Evolutionary conservation across 345 rosid genomes (phyloP).

Genomic region (Combretum micranthum): DNA sequence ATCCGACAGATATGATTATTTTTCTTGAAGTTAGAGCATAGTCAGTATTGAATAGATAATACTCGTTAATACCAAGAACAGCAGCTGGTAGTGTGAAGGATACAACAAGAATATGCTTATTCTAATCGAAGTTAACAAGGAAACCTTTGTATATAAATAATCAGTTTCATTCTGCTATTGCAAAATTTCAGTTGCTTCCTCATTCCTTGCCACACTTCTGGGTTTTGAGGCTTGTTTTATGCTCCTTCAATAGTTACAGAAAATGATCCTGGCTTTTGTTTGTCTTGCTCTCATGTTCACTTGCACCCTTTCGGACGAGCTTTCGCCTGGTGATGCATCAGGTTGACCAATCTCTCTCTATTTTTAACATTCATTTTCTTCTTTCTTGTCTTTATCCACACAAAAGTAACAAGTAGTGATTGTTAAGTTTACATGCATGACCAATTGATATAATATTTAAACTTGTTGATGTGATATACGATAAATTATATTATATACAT

Average conservation of each 20-base stretch:
- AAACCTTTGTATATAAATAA: slow-evolving; percentile 14
- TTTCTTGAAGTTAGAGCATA: no score
- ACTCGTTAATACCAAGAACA: not conserved
- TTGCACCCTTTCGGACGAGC: not conserved
- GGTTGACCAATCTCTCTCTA: no score
- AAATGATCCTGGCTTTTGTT: slow-evolving; percentile 7
- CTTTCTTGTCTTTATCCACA: no score
- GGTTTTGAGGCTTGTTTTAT: not conserved
- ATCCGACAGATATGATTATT: no score
- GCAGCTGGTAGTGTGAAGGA: slow-evolving; percentile 14
- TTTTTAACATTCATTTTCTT: no score
- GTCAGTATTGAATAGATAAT: not conserved
- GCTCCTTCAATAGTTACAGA: no score
- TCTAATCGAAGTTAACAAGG: slow-evolving; percentile 11
- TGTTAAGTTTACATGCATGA: no score
- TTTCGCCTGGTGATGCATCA: not conserved
- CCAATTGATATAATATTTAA: no score
- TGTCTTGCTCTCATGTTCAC: slow-evolving; percentile 8
- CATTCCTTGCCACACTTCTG: not conserved
- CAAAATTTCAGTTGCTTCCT: slow-evolving; percentile 17
- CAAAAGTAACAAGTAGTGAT: no score
- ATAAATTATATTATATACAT: no score
- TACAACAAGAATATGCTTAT: slow-evolving; percentile 10
- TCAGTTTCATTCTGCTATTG: not conserved
- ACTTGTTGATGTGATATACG: no score